Percentiles rank a stretch among this genome's conserved stretches.
These are phyloP conservation scores for Sporothrix dimorphospora DNA, from an alignment of 2,329 filamentous ascomycete genomes.

Conservation along the genomic window DNA sequence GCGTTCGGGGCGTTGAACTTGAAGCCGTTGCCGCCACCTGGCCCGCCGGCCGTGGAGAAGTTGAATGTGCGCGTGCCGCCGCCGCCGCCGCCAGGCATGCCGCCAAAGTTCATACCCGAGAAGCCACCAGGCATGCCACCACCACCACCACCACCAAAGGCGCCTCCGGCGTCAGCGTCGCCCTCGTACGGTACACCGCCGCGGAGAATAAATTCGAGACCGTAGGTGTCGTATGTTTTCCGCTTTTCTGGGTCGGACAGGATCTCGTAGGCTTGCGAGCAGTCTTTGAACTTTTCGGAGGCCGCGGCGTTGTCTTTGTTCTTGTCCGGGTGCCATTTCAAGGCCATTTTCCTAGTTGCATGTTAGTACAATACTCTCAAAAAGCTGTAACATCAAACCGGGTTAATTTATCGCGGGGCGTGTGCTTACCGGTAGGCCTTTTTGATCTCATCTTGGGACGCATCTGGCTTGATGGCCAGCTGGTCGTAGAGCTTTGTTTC, in stretches of 20 bases:
- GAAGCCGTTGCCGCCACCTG: slow-evolving; percentile 63
- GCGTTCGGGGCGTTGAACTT: slow-evolving; percentile 80
- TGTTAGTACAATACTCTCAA: slow-evolving; percentile 14
- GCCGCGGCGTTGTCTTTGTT: slow-evolving; percentile 89
- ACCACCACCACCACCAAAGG: slow-evolving; percentile 63
- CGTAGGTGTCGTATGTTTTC: slow-evolving; percentile 92
- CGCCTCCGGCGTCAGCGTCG: slow-evolving; percentile 36
- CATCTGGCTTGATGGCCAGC: slow-evolving; percentile 75
- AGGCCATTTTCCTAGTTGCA: slow-evolving; percentile 70
- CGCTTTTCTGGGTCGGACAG: slow-evolving; percentile 96
- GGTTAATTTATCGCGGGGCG: neutral
- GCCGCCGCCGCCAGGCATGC: slow-evolving; percentile 59
- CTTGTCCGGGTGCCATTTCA: slow-evolving; percentile 97
- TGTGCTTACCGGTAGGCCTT: slow-evolving; percentile 80
- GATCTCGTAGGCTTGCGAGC: slow-evolving; percentile 97
- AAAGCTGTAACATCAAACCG: neutral
- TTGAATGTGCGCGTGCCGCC: slow-evolving; percentile 62
- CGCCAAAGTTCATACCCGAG: slow-evolving; percentile 34
- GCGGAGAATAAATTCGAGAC: slow-evolving; percentile 86
- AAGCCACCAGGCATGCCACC: slow-evolving; percentile 54
- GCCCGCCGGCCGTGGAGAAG: slow-evolving; percentile 55
- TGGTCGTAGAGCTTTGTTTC: slow-evolving; percentile 74
- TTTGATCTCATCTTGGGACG: slow-evolving; percentile 92
- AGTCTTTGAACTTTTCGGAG: slow-evolving; percentile 95
- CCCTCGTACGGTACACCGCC: slow-evolving; percentile 66